Conservation (phyloP, 495 filamentous ascomycete species). For the Talaromyces liani region DNA sequence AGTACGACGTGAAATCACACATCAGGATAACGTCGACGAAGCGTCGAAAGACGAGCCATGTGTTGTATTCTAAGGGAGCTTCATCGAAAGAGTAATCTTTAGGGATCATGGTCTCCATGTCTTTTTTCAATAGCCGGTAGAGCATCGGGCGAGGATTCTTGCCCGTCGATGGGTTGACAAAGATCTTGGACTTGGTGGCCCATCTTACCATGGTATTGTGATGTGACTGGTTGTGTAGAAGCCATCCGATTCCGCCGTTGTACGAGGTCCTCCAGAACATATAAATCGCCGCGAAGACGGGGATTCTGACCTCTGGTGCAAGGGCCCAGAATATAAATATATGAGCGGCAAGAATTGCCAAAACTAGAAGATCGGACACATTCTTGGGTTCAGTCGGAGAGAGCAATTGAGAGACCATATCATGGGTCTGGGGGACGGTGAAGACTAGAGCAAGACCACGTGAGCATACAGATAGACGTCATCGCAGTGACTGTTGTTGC, state of each 20-base stretch:
- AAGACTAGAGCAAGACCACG: constrained; percentile 58
- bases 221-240: constrained; percentile 84
- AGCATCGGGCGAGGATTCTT: constrained; percentile 74
- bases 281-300: constrained; percentile 73
- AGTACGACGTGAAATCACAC: constrained; percentile 97
- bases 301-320: constrained; percentile 56
- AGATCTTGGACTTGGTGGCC: constrained; percentile 78
- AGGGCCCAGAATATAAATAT: constrained; percentile 65
- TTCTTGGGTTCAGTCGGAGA: constrained; percentile 97
- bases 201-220: constrained; percentile 78
- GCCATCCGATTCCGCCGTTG: constrained; percentile 87
- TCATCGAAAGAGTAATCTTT: constrained; percentile 89
- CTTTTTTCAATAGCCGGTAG: constrained; percentile 74
- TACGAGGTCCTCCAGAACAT: constrained; percentile 89
- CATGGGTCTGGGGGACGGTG: constrained; percentile 90
- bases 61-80: constrained; percentile 96
- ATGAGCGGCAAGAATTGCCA: constrained; percentile 71
- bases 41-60: constrained; percentile 92
- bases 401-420: constrained; percentile 96
- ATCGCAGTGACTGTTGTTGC: neutral
- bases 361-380: constrained; percentile 70
- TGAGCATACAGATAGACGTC: neutral
- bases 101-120: constrained; percentile 91
- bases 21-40: constrained; percentile 94
- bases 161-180: constrained; percentile 72